phyloP scores from a whole-genome alignment of 345 rosid species.

The Acer campestre region DNA sequence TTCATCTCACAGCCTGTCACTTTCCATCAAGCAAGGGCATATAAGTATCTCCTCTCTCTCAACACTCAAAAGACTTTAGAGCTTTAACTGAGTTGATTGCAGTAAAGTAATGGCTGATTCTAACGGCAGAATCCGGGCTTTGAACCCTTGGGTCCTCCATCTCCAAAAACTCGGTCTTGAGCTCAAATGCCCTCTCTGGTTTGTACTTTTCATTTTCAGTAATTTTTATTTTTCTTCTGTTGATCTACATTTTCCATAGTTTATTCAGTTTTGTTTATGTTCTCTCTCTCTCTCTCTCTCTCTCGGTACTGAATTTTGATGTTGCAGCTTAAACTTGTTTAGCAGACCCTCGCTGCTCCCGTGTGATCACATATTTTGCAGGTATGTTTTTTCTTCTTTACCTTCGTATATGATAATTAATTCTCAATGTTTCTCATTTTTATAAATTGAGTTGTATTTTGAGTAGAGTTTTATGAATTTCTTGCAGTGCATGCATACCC shows the following conservation, averaged over 20 bases:
- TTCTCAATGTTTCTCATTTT: conserved; percentile 1
- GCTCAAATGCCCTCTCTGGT: conserved; percentile 93
- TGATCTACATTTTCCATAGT: too few species aligned
- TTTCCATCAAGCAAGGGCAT: background rate
- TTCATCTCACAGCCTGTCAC: background rate
- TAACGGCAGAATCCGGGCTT: conserved; percentile 19
- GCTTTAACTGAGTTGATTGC: background rate
- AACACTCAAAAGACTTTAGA: background rate
- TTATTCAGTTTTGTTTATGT: too few species aligned
- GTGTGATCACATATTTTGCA: conserved; percentile 83
- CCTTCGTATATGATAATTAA: background rate
- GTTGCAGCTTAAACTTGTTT: conserved; percentile 64
- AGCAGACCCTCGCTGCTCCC: conserved; percentile 68
- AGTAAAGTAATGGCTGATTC: conserved; percentile 42
- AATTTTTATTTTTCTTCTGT: too few species aligned
- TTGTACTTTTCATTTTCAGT: conserved; percentile 15
- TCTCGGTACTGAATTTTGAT: background rate
- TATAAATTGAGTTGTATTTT: background rate
- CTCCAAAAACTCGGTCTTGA: conserved; percentile 82
- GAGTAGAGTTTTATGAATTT: background rate
- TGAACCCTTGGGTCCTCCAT: conserved; percentile 79
- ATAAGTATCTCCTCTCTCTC: background rate
- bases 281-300: background rate
- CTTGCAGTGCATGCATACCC: conserved; percentile 60
- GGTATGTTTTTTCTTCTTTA: conserved; percentile 34